Base-by-base conservation (phyloP, 2,329 filamentous ascomycete species). In the Acrodontium crateriforme region DNA sequence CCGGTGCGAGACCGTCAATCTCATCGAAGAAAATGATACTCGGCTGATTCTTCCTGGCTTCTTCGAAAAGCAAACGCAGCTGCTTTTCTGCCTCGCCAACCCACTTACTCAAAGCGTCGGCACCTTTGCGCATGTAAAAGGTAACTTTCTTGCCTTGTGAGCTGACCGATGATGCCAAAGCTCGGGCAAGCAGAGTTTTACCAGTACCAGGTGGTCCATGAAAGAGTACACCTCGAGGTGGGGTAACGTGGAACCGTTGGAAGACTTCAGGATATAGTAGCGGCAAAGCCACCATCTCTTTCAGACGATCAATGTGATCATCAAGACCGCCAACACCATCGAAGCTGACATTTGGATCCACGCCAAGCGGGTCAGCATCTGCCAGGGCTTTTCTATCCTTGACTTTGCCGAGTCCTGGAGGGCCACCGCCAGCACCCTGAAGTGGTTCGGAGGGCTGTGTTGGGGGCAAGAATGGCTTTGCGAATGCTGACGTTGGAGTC, bases 11-110 rank as follows among this genome's bases (percentile, higher is more conserved):
- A 30, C 89, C 89, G 58, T 98, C 89, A 42, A 98, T 98, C 54
- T 98, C 89, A 52, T 98, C 89, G 44, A 98, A 95, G 62, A 98
- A 98, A 53, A 98, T 98, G 55, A 98, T 98, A 53, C 87, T 95
- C 0, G 89, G 89, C 48, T 98, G 89, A 2, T 79, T 95, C 53
- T 84, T 89, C 36, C 87, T 71, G 10, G 89, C 89, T 56, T 98
- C 89, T 45, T 95, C 89, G 40, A 98, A 98, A 4, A 98, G 67
- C 32, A 95, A 61, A 24, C 89, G 76, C 29, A 98, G 70, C 52
- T 98, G 89, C 56, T 87, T 78, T 58, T 98, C 89, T 7, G 91
- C 89, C 56, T 98, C 89, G 50, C 89, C 89, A 28, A 98, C 89
- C 89, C 89, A 98, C 58, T 98, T 98, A 56, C 85, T 94, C 37